A percentile compares a stretch with the other conserved stretches of the same genome.
Conservation (phyloP, 2,329 filamentous ascomycete species). For the Macrophomina pseudophaseolina region DNA sequence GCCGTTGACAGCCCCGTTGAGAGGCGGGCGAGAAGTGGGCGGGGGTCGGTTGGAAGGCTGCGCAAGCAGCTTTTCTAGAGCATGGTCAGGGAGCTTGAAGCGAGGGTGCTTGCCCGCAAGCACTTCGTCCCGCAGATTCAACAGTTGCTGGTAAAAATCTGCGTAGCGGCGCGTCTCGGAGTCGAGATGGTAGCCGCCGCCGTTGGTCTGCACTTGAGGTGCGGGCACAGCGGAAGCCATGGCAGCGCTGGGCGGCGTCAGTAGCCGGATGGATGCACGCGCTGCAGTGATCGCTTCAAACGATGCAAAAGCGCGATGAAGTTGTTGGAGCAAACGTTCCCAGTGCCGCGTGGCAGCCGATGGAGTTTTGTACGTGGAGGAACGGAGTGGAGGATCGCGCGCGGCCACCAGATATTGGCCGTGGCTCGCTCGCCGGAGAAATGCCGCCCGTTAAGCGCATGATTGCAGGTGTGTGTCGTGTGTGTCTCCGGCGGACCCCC, state of each 20-base stretch:
- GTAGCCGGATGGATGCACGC: slow-evolving; percentile 3
- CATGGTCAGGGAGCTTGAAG: slow-evolving; percentile 62
- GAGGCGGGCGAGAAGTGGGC: slow-evolving; percentile 32
- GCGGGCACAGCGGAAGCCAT: slow-evolving; percentile 29
- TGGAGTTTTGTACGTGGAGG: slow-evolving; percentile 18
- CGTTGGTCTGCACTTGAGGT: slow-evolving; percentile 38
- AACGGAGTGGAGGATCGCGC: background rate
- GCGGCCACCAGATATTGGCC: slow-evolving; percentile 13
- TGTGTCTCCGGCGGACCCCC: background rate
- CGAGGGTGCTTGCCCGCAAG: slow-evolving; percentile 75
- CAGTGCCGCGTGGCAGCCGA: slow-evolving; percentile 18
- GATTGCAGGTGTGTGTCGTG: background rate
- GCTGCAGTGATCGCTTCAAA: slow-evolving; percentile 4
- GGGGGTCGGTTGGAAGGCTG: slow-evolving; percentile 19
- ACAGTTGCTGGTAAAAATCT: slow-evolving; percentile 73
- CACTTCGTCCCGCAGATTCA: slow-evolving; percentile 80
- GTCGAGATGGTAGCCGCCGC: slow-evolving; percentile 42
- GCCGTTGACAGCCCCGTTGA: slow-evolving; percentile 24
- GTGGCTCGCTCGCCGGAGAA: slow-evolving; percentile 9
- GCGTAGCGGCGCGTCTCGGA: slow-evolving; percentile 49
- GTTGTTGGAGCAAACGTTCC: slow-evolving; percentile 19
- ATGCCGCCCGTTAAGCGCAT: background rate
- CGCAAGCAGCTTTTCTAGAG: slow-evolving; percentile 50
- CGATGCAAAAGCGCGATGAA: slow-evolving; percentile 5
- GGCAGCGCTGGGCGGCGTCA: slow-evolving; percentile 15